Evolutionary conservation across 2,329 filamentous ascomycete genomes (phyloP).

Genomic region (Aspergillus sp.): DNA sequence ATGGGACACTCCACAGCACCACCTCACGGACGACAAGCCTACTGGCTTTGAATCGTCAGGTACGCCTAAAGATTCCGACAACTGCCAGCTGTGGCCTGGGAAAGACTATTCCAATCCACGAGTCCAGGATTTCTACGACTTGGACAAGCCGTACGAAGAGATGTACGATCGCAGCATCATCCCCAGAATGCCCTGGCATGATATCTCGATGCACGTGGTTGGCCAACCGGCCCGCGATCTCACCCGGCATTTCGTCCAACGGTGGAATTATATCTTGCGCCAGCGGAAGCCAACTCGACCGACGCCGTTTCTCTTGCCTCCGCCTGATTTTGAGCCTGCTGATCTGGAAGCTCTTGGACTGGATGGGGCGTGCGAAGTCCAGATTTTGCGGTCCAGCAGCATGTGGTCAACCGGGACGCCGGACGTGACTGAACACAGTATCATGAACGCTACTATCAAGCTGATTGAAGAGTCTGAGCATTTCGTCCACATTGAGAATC

Average conservation of each 20-base stretch:
- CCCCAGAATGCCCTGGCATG: conserved; percentile 97
- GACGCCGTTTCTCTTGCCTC: conserved; percentile 84
- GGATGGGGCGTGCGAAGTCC: conserved; percentile 89
- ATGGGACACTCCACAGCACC: conserved; percentile 94
- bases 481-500: conserved; percentile 97
- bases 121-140: conserved; percentile 86
- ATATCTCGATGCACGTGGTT: conserved; percentile 95
- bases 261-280: conserved; percentile 94
- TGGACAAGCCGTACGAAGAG: conserved; percentile 93
- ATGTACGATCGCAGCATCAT: conserved; percentile 92
- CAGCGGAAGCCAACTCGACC: conserved; percentile 88
- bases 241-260: conserved; percentile 90
- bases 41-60: conserved; percentile 81
- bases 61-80: conserved; percentile 72
- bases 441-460: conserved; percentile 90
- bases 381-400: conserved; percentile 82
- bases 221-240: conserved; percentile 90
- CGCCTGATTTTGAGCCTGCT: conserved; percentile 77
- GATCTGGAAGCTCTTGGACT: conserved; percentile 83
- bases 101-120: conserved; percentile 98
- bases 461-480: conserved; percentile 93
- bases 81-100: conserved; percentile 91
- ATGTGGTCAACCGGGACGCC: conserved; percentile 85
- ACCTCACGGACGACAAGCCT: conserved; percentile 81
- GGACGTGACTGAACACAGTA: conserved; percentile 80